Base-by-base conservation (phyloP, 1,284 basidiomycete genomes). In the Leccinum pachyderme region DNA sequence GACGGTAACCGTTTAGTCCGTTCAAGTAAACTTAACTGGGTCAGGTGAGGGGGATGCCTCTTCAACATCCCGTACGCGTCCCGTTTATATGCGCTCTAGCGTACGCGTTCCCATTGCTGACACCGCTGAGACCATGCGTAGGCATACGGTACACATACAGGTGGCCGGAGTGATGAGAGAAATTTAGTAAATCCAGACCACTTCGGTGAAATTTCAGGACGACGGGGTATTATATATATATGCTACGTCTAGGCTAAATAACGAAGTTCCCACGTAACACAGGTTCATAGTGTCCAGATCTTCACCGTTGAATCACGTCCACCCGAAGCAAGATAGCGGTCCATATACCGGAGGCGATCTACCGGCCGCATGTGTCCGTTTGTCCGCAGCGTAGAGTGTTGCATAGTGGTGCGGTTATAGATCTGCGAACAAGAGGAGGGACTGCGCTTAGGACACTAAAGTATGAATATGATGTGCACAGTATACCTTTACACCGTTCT, bases 281-380 rank as follows among this genome's bases (percentile, higher is more conserved):
- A 55, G 22, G n/a, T 46, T 75, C 81, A 98, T 73, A 99, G 77
- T 46, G 94, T 93, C 96, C 96, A 99, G 55, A 98, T 87, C 77
- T 98, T 98, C 64, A 98, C 83, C 45, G 82, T 80, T 29, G 89
- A 81, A 74, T 99, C 96, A 53, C 88, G 84, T 51, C 89, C 95
- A 44, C 97, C 97, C 27, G 91, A 91, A 39, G 94, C 88, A 49
- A 98, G 80, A 73, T 98, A 99, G 57, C 89, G 86, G 74, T 99
- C 96, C 87, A 98, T 97, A 74, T 97, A 99, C 52, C 96, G 82
- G 62, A 99, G 75, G 60, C 83, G 82, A 73, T 97, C 93, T n/a
- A 87, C 89, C 0, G 95, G 95, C 61, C 84, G 86, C 24, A 84
- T 91, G 72, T 99, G 97, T 11, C 96, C 97, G 68, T 98, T 98